Evolutionary conservation across 164 flowering plant species (phyloP).

Genomic region (Vitis rotundifolia): DNA sequence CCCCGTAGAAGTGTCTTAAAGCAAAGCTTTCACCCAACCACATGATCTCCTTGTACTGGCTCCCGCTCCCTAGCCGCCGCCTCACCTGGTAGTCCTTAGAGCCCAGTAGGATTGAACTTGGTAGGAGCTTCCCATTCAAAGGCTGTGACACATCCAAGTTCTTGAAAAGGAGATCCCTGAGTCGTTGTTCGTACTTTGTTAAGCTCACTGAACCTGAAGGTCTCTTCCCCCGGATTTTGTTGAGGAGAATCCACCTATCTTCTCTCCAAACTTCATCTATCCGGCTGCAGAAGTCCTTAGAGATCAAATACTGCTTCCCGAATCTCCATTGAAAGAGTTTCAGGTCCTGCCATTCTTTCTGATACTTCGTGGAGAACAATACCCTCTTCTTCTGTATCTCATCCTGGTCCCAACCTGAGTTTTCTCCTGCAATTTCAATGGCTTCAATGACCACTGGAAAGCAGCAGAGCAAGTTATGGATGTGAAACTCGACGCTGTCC

Average conservation of each 20-base stretch:
- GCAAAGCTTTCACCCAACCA: slow-evolving; percentile 87
- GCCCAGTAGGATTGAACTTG: slow-evolving; percentile 47
- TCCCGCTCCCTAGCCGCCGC: slow-evolving; percentile 70
- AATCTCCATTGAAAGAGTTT: slow-evolving; percentile 68
- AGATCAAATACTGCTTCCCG: slow-evolving; percentile 69
- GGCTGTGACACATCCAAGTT: slow-evolving; percentile 40
- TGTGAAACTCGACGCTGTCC: slow-evolving; percentile 73
- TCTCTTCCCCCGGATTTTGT: slow-evolving; percentile 53
- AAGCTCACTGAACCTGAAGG: slow-evolving; percentile 15
- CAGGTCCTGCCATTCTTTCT: slow-evolving; percentile 60
- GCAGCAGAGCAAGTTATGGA: slow-evolving; percentile 65
- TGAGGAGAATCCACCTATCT: slow-evolving; percentile 63
- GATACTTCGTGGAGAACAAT: slow-evolving; percentile 47
- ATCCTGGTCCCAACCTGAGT: slow-evolving; percentile 57
- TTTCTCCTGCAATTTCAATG: slow-evolving; percentile 65
- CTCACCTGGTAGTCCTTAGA: slow-evolving; percentile 72
- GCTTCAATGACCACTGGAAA: slow-evolving; percentile 66
- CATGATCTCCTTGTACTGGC: slow-evolving; percentile 70
- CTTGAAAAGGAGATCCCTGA: slow-evolving; percentile 42
- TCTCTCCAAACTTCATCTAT: slow-evolving; percentile 63
- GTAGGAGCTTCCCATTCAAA: slow-evolving; percentile 47
- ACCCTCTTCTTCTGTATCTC: slow-evolving; percentile 57
- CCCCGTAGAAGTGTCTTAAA: slow-evolving; percentile 61
- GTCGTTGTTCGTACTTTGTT: slow-evolving; percentile 39
- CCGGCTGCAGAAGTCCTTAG: slow-evolving; percentile 49